Evolutionary conservation across 2,329 filamentous ascomycete genomes (phyloP), one percentile per base, ranked within the genome.

Genomic region (Fusarium xyrophilum): DNA sequence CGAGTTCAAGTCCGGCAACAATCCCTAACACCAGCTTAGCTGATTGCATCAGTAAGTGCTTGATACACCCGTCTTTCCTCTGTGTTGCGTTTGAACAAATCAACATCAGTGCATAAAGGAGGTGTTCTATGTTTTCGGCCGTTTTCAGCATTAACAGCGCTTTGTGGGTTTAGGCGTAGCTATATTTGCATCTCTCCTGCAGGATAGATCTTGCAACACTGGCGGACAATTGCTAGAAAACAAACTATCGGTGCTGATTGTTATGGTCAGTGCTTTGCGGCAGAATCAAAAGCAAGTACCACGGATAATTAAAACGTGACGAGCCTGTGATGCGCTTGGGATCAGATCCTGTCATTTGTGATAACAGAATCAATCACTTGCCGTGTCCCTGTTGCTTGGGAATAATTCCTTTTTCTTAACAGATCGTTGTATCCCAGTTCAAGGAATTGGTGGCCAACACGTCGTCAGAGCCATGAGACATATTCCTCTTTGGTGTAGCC

Each of bases 321-420:
- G 10, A 35, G 25, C 39, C 32, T 42, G 48, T 43, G 51, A 63
- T 56, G 32, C 35, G 13, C 38, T 50, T 36, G 30, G 56, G 63
- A 67, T 72, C 56, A 54, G 44, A 40, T 59, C 28, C 54, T 60
- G 46, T 70, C 67, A 67, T 60, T 65, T 70, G 47, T 70, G 65
- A 73, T 53, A 73, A 36, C 30, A 17, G 21, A 60, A 11, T 30
- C n/a, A n/a, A 47, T 33, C 35, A 42, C 27, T 25, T 38, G 52
- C 40, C 56, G 50, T 36, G 67, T 56, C 40, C 60, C 39, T 33
- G n/a, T 25, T n/a, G 43, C 48, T 47, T 61, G 39, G 35, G 30
- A 23, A 38, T 25, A 42, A 23, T 58, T 60, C 42, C 46, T 66
- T 56, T 59, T 63, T 11, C 25, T 43, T 21, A 33, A 30, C 43